Evolutionary conservation across 257 asterid genomes (phyloP), one percentile per base, ranked within the genome.

Genomic region (Lavandula angustifolia): DNA sequence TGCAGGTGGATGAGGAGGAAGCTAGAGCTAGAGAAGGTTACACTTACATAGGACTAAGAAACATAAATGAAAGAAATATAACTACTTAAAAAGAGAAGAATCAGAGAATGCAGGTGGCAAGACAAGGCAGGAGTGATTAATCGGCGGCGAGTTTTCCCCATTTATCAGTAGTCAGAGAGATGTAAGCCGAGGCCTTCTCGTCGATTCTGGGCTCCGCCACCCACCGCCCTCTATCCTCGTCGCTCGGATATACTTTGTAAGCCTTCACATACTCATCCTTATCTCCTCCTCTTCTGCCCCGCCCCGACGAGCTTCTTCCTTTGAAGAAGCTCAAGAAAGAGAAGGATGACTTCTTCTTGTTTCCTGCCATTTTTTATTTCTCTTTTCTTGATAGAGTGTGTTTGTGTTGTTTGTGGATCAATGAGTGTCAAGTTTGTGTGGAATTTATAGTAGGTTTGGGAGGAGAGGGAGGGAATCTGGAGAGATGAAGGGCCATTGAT

Each of bases 141-240:
- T 61, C 67, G 16, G 69, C 68, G 5, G 34, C 72, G 14, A 40
- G 37, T 13, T 70, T 67, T 12, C 40, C 79, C 90, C 87, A 84
- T 50, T 52, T 68, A 35, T 74, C 65, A 5, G 87, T 76, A 4
- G 76, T 84, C 3, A 38, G 35, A 17, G 82, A 29, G 65, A 81
- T 84, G 62, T 75, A 84, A 40, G 75, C 84, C 0, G 84, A 70
- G 11, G 91, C 87, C 55, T 75, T 84, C 64, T 71, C 70, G 34
- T 84, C 87, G 16, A 84, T 81, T 59, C 82, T 81, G 17, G 87
- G 87, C 78, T 84, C 91, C 0, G 86, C 85, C 56, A 84, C 84
- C 84, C 88, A 81, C 9, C 79, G 76, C 10, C 84, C 87, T 68
- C 82, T 73, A 37, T 81, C 91, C 35, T 84, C 82, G 32, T 84